Evolutionary conservation across 768 basidiomycete genomes (phyloP).

Genomic region (Lentinula sp.): DNA sequence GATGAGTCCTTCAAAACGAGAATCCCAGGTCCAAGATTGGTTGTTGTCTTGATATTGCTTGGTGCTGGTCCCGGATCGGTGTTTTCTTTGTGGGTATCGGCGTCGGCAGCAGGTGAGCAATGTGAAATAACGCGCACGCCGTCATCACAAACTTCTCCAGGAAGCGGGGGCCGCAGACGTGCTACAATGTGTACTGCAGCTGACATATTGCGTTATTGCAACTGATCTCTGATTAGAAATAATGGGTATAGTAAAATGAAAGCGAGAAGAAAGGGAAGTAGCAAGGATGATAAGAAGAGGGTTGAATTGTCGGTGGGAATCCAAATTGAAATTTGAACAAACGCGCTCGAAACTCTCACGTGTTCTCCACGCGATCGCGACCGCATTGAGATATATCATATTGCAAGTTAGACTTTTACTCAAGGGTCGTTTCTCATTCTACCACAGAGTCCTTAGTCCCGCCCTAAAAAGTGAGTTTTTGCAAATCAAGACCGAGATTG

Average conservation of each 20-base stretch:
- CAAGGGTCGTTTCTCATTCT: too few relatives aligned
- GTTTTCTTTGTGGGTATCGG: not conserved
- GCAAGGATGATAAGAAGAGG: not conserved
- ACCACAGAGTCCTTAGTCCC: too few relatives aligned
- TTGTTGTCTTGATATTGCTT: not conserved
- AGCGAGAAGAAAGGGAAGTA: not conserved
- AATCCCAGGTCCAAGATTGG: not conserved
- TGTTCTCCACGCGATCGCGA: not conserved
- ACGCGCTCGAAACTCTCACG: not conserved
- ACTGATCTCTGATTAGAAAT: not conserved
- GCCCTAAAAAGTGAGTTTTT: too few relatives aligned
- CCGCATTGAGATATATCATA: too few relatives aligned
- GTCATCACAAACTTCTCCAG: conserved; percentile 3
- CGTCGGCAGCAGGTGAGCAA: not conserved
- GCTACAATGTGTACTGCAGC: not conserved
- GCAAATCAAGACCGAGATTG: too few relatives aligned
- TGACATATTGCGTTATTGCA: not conserved
- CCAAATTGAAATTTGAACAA: not conserved
- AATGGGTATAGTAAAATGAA: not conserved
- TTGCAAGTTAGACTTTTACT: too few relatives aligned
- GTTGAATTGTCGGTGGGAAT: not conserved
- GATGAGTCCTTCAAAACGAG: not conserved
- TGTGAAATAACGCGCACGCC: not conserved
- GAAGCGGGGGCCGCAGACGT: not conserved
- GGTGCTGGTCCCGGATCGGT: not conserved